These are phyloP conservation scores for Rugonectria rugulosa DNA, from an alignment of 2,329 filamentous ascomycete genomes.

Conservation along the genomic window DNA sequence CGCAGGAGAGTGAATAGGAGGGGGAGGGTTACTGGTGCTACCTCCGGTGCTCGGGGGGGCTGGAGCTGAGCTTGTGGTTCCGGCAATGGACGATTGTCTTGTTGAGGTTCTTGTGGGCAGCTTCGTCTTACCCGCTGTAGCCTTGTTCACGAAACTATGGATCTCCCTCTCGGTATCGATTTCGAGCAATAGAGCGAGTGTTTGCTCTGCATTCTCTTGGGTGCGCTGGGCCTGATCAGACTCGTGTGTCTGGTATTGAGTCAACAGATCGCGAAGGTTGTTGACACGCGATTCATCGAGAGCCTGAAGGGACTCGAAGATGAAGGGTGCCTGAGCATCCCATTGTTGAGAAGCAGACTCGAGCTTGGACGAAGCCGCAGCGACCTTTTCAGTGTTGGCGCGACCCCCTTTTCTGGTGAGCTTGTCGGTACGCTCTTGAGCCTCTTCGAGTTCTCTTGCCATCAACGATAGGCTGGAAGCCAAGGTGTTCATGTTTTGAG, in stretches of 20 bases:
- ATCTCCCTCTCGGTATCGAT: slow-evolving; percentile 90
- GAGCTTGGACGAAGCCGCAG: slow-evolving; percentile 74
- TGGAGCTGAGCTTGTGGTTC: slow-evolving; percentile 35
- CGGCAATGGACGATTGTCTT: slow-evolving; percentile 49
- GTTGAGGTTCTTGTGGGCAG: slow-evolving; percentile 50
- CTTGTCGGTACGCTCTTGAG: slow-evolving; percentile 87
- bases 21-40: slow-evolving; percentile 29
- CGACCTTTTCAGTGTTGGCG: slow-evolving; percentile 79
- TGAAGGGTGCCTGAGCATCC: slow-evolving; percentile 93
- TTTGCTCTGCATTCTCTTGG: slow-evolving; percentile 77
- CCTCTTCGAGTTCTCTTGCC: slow-evolving; percentile 84
- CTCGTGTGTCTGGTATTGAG: slow-evolving; percentile 92
- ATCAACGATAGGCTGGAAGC: slow-evolving; percentile 81
- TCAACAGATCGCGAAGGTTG: slow-evolving; percentile 87
- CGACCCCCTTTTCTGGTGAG: slow-evolving; percentile 80
- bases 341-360: slow-evolving; percentile 85
- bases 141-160: slow-evolving; percentile 67
- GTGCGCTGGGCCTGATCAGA: slow-evolving; percentile 83
- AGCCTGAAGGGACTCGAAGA: slow-evolving; percentile 91
- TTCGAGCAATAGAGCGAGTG: slow-evolving; percentile 83
- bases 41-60: slow-evolving; percentile 38
- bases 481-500: slow-evolving; percentile 81
- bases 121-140: slow-evolving; percentile 50
- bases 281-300: slow-evolving; percentile 90
- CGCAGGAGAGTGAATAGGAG: slow-evolving; percentile 17